These are phyloP conservation scores for Termitomyces sp. DNA, from an alignment of 768 basidiomycete species.

Conservation along the genomic window DNA sequence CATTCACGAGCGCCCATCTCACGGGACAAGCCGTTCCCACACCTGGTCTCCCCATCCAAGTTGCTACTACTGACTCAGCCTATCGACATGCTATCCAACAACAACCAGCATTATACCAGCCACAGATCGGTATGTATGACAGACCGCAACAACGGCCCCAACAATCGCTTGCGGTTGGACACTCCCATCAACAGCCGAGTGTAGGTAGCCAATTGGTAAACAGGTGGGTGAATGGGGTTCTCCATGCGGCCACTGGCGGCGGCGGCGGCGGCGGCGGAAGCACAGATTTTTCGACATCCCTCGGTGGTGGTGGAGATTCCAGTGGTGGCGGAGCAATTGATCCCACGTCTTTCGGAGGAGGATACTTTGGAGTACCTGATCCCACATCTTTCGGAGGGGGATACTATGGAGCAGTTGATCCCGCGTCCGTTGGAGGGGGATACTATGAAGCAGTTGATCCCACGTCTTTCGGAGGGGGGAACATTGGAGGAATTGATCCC, in stretches of 20 bases:
- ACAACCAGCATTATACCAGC: neutral
- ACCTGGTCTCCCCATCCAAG: neutral
- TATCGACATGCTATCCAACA: neutral
- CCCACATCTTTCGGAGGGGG: neutral
- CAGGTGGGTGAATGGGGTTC: neutral
- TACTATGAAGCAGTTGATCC: constrained; percentile 21
- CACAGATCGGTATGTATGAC: neutral
- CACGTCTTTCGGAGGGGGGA: neutral
- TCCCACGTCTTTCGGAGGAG: neutral
- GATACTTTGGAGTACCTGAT: constrained; percentile 22
- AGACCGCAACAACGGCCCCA: neutral
- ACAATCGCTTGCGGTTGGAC: neutral
- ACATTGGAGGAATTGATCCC: constrained; percentile 22
- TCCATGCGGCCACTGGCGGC: neutral
- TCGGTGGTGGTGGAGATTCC: neutral
- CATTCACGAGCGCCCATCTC: neutral
- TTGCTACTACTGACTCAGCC: neutral
- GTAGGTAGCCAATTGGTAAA: neutral
- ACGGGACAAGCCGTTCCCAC: neutral
- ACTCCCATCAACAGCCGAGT: neutral
- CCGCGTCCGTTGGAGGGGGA: neutral
- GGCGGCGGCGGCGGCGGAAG: neutral
- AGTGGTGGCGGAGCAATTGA: neutral
- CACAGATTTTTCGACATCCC: neutral
- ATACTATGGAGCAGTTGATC: constrained; percentile 25